Evolutionary conservation across 257 asterid species (phyloP).

Genomic region (Voacanga thouarsii): DNA sequence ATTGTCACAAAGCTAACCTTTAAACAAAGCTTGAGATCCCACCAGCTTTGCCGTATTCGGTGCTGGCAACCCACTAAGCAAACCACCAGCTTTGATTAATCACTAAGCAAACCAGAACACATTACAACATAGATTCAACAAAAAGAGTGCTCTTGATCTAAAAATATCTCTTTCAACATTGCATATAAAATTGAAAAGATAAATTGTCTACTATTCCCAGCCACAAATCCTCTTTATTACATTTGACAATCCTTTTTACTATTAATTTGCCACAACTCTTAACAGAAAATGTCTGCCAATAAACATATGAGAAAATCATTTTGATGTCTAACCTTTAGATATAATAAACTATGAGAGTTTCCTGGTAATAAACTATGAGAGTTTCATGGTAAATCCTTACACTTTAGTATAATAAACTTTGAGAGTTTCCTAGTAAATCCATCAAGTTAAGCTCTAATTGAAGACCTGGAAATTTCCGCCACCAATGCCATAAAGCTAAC

Average conservation of each 20-base stretch:
- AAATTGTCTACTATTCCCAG: background rate
- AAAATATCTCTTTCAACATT: background rate
- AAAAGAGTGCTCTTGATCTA: background rate
- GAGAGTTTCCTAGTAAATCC: background rate
- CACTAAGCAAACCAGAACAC: background rate
- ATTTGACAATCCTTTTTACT: no score
- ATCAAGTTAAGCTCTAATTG: background rate
- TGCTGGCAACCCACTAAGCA: conserved; percentile 42
- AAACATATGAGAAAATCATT: no score
- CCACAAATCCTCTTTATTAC: no score
- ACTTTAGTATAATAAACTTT: background rate
- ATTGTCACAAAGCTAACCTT: conserved; percentile 29
- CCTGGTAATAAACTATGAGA: no score
- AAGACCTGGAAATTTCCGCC: background rate
- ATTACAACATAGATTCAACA: background rate
- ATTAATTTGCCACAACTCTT: no score
- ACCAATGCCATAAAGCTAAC: conserved; percentile 20
- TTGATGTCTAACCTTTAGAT: no score
- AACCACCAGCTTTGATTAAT: background rate
- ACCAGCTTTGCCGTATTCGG: conserved; percentile 36
- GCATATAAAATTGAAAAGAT: background rate
- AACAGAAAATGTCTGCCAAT: no score
- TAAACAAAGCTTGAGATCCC: conserved; percentile 30
- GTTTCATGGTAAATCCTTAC: no score
- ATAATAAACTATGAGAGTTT: no score